Percentiles rank a stretch among this genome's conserved stretches.
Evolutionary conservation across 2,329 filamentous ascomycete genomes (phyloP).

Genomic region (Trichoderma sp.): DNA sequence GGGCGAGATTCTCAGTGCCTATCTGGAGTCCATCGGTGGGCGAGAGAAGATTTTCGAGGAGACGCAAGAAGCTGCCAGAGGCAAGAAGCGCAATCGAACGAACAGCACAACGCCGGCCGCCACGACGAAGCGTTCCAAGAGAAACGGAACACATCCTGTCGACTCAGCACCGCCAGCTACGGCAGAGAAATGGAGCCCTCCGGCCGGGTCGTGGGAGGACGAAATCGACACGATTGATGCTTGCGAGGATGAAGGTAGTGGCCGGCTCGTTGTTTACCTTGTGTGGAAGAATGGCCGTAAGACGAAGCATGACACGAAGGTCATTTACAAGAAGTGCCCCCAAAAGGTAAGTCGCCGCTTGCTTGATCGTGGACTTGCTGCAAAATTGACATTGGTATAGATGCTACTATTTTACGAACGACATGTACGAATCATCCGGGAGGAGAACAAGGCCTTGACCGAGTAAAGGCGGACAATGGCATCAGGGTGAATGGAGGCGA

Average conservation of each 20-base stretch:
- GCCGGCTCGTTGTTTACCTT: conserved; percentile 63
- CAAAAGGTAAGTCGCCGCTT: conserved; percentile 57
- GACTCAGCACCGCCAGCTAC: conserved; percentile 48
- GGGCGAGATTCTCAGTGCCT: conserved; percentile 59
- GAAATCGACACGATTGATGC: conserved; percentile 68
- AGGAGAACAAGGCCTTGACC: conserved; percentile 29
- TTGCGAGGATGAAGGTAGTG: conserved; percentile 61
- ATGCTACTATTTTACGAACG: conserved; percentile 60
- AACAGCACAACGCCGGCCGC: conserved; percentile 38
- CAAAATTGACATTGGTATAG: conserved; percentile 31
- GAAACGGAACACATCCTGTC: conserved; percentile 49
- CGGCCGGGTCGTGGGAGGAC: conserved; percentile 74
- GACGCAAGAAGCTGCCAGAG: conserved; percentile 48
- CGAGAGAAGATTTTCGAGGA: conserved; percentile 53
- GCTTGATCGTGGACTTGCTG: background rate
- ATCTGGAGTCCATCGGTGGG: conserved; percentile 63
- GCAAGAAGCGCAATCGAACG: conserved; percentile 57
- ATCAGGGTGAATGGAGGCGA: background rate
- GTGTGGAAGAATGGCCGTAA: conserved; percentile 73
- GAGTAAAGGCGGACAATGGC: conserved; percentile 15
- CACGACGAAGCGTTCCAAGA: conserved; percentile 45
- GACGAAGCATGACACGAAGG: conserved; percentile 66
- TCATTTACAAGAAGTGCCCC: conserved; percentile 72
- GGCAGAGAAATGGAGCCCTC: conserved; percentile 59
- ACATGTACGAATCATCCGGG: conserved; percentile 53